A percentile compares a stretch with the other conserved stretches of the same genome.
Evolutionary conservation across 139 green algal species (phyloP).

Genomic region (Micractinium sp.): DNA sequence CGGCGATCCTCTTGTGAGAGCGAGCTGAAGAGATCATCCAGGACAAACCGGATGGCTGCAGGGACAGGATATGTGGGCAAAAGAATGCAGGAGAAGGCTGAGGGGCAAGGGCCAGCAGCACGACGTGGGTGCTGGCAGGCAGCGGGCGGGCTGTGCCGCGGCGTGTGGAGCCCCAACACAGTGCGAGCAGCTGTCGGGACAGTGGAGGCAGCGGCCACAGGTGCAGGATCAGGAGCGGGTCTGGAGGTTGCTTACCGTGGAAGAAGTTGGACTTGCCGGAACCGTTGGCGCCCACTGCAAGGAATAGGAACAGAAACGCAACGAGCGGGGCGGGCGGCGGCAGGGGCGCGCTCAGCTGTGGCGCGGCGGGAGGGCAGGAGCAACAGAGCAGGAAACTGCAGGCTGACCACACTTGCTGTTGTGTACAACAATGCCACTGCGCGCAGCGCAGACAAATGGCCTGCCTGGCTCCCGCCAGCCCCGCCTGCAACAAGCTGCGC

Average conservation of each 20-base stretch:
- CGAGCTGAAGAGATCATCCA: constrained; percentile 87
- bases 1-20: constrained; percentile 87
- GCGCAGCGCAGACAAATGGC: not conserved
- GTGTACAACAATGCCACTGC: not conserved
- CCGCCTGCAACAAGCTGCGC: too few species aligned
- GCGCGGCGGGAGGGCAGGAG: not conserved
- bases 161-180: not conserved
- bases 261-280: constrained; percentile 99
- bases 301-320: not conserved
- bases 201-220: not conserved
- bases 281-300: constrained; percentile 96
- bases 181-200: not conserved
- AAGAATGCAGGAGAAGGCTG: not conserved
- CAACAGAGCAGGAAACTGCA: not conserved
- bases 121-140: not conserved
- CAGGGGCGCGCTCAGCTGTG: not conserved
- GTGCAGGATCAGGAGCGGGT: too few species aligned
- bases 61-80: not conserved
- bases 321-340: not conserved
- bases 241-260: constrained; percentile 74
- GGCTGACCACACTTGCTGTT: not conserved
- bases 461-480: not conserved
- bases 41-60: constrained; percentile 97
- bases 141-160: not conserved
- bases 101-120: not conserved